Evolutionary conservation across 2,329 filamentous ascomycete genomes (phyloP).

Genomic region (Pseudovirgaria hyperparasitica): DNA sequence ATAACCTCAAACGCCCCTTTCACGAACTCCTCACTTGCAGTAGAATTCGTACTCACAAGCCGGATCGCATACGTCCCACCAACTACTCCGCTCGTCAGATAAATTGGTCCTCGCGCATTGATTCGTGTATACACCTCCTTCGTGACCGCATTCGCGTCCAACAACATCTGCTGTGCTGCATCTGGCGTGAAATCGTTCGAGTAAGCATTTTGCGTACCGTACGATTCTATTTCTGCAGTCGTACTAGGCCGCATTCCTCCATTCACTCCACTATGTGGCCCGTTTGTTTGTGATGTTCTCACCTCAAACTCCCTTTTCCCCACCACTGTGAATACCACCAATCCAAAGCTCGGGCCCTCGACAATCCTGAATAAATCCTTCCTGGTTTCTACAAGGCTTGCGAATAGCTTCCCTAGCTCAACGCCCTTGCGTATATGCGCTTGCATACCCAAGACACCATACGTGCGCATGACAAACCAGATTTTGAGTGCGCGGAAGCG

Average conservation of each 20-base stretch:
- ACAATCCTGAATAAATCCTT: slow-evolving; percentile 65
- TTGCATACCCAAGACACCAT: slow-evolving; percentile 65
- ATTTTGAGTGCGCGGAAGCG: slow-evolving; percentile 84
- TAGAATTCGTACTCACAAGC: slow-evolving; percentile 60
- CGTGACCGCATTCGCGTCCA: slow-evolving; percentile 54
- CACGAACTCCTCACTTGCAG: slow-evolving; percentile 61
- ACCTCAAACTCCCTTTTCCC: slow-evolving; percentile 21
- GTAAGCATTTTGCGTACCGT: slow-evolving; percentile 19
- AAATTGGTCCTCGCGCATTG: slow-evolving; percentile 64
- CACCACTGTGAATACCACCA: slow-evolving; percentile 65
- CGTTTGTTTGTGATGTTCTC: too few relatives aligned
- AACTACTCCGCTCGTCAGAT: slow-evolving; percentile 66
- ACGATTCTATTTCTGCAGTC: too few relatives aligned
- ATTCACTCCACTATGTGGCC: too few relatives aligned
- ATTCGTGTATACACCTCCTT: slow-evolving; percentile 64
- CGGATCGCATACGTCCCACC: slow-evolving; percentile 66
- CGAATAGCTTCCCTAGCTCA: slow-evolving; percentile 56
- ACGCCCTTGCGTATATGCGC: slow-evolving; percentile 60
- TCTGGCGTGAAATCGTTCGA: slow-evolving; percentile 20
- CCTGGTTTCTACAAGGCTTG: slow-evolving; percentile 43
- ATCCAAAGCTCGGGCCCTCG: slow-evolving; percentile 60
- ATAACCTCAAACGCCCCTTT: slow-evolving; percentile 62
- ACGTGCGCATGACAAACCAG: slow-evolving; percentile 84
- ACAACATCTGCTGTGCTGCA: slow-evolving; percentile 28
- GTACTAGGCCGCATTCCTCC: too few relatives aligned